Evolutionary conservation across 345 rosid species (phyloP).

Genomic region (Moricandia arvensis): DNA sequence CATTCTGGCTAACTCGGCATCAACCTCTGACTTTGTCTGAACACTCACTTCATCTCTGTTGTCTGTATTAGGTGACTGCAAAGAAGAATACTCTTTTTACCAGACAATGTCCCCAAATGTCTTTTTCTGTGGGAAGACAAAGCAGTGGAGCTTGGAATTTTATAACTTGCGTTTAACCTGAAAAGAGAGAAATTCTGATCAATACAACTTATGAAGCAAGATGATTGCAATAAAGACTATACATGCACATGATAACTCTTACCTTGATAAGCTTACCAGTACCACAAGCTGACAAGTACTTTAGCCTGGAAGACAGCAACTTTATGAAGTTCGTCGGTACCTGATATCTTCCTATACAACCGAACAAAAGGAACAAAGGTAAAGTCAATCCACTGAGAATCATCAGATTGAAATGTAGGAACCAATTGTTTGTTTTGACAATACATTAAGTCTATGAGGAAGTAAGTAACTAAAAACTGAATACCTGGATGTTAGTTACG

Average conservation of each 20-base stretch:
- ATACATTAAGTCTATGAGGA: neutral
- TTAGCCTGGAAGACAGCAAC: constrained; percentile 74
- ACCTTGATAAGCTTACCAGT: constrained; percentile 70
- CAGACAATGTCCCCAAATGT: constrained; percentile 38
- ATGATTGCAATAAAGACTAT: neutral
- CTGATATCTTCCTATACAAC: constrained; percentile 78
- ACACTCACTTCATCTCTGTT: constrained; percentile 49
- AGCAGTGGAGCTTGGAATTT: constrained; percentile 56
- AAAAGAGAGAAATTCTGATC: neutral
- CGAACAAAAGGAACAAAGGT: neutral
- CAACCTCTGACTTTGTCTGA: constrained; percentile 66
- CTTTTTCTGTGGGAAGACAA: constrained; percentile 55
- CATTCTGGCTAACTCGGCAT: constrained; percentile 75
- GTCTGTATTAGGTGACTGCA: constrained; percentile 43
- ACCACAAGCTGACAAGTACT: constrained; percentile 64
- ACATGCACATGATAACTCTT: constrained; percentile 21
- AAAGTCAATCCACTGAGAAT: neutral
- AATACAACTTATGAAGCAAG: constrained; percentile 8
- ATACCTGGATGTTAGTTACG: constrained; percentile 88
- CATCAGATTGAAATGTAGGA: neutral
- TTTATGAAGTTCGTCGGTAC: constrained; percentile 87
- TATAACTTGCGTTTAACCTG: constrained; percentile 92
- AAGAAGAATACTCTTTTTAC: constrained; percentile 45
- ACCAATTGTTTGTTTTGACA: no score
- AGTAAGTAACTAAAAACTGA: neutral